These are phyloP conservation scores for Imleria badia DNA, from an alignment of 768 basidiomycete genomes.

Conservation along the genomic window DNA sequence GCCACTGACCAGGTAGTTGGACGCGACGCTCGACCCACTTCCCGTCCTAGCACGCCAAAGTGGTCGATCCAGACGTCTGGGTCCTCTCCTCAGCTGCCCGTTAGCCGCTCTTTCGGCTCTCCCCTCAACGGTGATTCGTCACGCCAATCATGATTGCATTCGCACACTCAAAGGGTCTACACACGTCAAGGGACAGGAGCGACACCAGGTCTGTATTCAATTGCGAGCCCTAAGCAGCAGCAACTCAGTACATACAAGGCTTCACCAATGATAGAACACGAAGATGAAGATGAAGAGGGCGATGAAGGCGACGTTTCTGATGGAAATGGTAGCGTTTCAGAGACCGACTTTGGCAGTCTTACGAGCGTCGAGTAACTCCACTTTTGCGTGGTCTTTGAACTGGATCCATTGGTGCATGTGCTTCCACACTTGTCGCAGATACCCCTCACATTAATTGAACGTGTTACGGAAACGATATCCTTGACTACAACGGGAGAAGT, in stretches of 20 bases:
- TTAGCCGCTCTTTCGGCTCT: conserved; percentile 36
- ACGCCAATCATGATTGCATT: conserved; percentile 38
- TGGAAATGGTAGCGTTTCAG: conserved; percentile 40
- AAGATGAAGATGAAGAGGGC: conserved; percentile 18
- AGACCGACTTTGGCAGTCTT: conserved; percentile 46
- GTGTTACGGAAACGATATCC: conserved; percentile 3
- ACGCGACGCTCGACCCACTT: conserved; percentile 21
- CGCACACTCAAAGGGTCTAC: conserved; percentile 35
- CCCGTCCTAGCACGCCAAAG: conserved; percentile 29
- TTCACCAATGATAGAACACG: conserved; percentile 11
- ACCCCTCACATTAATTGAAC: not conserved
- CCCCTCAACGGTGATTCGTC: conserved; percentile 51
- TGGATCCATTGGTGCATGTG: conserved; percentile 2
- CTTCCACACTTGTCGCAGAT: not conserved
- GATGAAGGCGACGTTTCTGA: conserved; percentile 37
- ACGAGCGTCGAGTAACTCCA: conserved; percentile 47
- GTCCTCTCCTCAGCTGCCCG: conserved; percentile 31
- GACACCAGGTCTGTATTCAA: conserved; percentile 20
- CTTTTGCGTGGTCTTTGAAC: not conserved
- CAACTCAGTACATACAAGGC: conserved; percentile 22
- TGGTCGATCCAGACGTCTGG: conserved; percentile 29
- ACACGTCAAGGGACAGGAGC: conserved; percentile 33
- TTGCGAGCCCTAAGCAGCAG: conserved; percentile 20
- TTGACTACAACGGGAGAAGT: not conserved
- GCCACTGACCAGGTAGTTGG: conserved; percentile 6